Evolutionary conservation across 306 rosid genomes (phyloP), one percentile per base, ranked within the genome.

Genomic region (Elaeagnus macrophylla): DNA sequence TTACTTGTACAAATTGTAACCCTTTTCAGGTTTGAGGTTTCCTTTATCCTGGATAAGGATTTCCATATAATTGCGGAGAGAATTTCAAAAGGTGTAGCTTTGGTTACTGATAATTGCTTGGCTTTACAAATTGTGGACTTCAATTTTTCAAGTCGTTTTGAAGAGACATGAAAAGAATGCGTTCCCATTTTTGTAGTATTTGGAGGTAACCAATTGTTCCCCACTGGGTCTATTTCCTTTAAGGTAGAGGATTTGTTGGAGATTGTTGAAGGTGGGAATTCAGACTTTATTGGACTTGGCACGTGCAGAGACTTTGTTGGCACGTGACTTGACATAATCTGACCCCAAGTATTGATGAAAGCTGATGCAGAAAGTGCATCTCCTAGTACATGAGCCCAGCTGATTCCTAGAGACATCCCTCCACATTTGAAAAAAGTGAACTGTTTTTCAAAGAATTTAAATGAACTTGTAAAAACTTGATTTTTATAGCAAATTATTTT

Each of bases 361-460:
- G 68, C 32, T 12, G 84, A 55, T 17, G 95, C 86, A 20, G 97
- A 77, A 61, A 79, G 75, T 35, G 78, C 80, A 46, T 86, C 95
- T 59, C 97, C 94, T 39, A 86, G 84, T 4, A 90, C 66, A 40
- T 86, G 93, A 14, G 95, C 90, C 97, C 95, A 89, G 60, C 86
- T 81, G 0, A 90, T 67, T 12, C 94, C 97, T 43, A 86, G 19
- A 0, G 86, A 64, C 0, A 90, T 19, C 65, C 95, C 95, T 72
- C 94, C 97, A 51, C 95, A 83, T 53, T 72, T 76, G 68, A 90
- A 83, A 78, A 74, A 10, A 8, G 94, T 90, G 56, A 87, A 74
- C 94, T 87, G 77, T 50, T 45, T 8, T 8, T 25, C 32, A 25
- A 25, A 25, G 32, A 25, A 25, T 25, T 0, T 25, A 25, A 25